Conservation (phyloP, 306 rosid genomes). For the Quercus dentata region DNA sequence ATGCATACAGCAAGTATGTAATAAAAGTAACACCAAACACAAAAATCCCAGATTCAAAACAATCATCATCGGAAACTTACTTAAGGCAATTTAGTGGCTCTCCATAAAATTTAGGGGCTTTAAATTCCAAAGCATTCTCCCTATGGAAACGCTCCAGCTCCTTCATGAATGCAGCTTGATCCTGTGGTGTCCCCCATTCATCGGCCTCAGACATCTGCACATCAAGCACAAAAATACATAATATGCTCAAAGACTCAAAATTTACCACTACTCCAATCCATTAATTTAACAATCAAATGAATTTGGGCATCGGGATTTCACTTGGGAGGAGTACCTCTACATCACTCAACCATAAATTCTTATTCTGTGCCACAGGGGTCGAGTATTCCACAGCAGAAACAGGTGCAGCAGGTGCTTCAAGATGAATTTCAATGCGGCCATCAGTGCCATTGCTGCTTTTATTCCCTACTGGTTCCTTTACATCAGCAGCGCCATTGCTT, state of each 20-base stretch:
- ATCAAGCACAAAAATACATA: neutral
- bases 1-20: constrained; percentile 8
- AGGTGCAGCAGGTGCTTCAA: constrained; percentile 13
- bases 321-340: constrained; percentile 33
- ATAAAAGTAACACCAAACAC: constrained; percentile 6
- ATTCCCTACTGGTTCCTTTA: constrained; percentile 1
- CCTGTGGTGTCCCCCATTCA: constrained; percentile 42
- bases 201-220: constrained; percentile 52
- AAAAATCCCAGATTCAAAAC: neutral
- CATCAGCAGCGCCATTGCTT: neutral
- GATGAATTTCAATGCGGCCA: constrained; percentile 16
- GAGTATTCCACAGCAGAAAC: constrained; percentile 11
- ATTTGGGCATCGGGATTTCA: neutral
- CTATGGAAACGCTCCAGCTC: constrained; percentile 64
- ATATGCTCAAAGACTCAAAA: neutral
- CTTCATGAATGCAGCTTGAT: constrained; percentile 63
- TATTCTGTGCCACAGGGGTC: constrained; percentile 34
- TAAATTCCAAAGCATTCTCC: constrained; percentile 69
- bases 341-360: constrained; percentile 29
- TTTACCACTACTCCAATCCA: no score
- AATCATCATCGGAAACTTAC: constrained; percentile 37
- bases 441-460: constrained; percentile 16
- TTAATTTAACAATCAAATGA: neutral
- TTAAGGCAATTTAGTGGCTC: constrained; percentile 79
- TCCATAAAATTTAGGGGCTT: constrained; percentile 81